These are phyloP conservation scores for Phellopilus nigrolimitatus DNA, from an alignment of 1,284 basidiomycete species.

Conservation along the genomic window DNA sequence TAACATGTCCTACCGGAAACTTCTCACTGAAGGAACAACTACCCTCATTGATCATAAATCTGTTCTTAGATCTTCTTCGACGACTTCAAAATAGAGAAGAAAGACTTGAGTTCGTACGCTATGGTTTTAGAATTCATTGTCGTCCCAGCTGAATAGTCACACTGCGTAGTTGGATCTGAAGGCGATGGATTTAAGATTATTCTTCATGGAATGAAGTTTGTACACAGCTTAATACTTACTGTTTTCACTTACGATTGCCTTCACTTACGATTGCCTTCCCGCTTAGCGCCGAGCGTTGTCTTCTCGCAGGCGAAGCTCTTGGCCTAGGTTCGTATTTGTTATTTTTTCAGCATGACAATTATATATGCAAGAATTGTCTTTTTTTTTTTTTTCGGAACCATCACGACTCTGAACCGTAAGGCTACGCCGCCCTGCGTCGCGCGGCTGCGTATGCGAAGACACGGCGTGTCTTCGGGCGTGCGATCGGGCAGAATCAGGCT, in stretches of 20 bases:
- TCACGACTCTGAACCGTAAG: slow-evolving; percentile 2
- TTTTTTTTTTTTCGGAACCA: no score
- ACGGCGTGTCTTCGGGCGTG: slow-evolving; percentile 28
- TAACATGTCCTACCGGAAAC: not conserved
- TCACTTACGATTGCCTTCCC: slow-evolving; percentile 22
- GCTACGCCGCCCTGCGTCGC: slow-evolving; percentile 22
- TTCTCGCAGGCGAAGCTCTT: slow-evolving; percentile 37
- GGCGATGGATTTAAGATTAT: slow-evolving; percentile 35
- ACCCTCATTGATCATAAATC: not conserved
- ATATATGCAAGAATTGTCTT: no score
- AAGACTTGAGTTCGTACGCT: slow-evolving; percentile 22
- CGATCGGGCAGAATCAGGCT: slow-evolving; percentile 30
- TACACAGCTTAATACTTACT: no score
- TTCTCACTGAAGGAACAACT: not conserved
- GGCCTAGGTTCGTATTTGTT: slow-evolving; percentile 27
- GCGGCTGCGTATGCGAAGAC: slow-evolving; percentile 26
- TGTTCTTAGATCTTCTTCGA: slow-evolving; percentile 29
- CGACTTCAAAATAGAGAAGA: slow-evolving; percentile 28
- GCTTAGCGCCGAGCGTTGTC: slow-evolving; percentile 35
- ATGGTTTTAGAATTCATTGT: not conserved
- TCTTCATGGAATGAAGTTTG: slow-evolving; percentile 27
- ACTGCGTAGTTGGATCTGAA: slow-evolving; percentile 28
- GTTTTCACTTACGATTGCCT: not conserved
- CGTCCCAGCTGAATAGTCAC: not conserved
- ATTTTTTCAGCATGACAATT: no score